Evolutionary conservation across 345 rosid species (phyloP), one percentile per base, ranked within the genome.

Genomic region (Clarkia xantiana): DNA sequence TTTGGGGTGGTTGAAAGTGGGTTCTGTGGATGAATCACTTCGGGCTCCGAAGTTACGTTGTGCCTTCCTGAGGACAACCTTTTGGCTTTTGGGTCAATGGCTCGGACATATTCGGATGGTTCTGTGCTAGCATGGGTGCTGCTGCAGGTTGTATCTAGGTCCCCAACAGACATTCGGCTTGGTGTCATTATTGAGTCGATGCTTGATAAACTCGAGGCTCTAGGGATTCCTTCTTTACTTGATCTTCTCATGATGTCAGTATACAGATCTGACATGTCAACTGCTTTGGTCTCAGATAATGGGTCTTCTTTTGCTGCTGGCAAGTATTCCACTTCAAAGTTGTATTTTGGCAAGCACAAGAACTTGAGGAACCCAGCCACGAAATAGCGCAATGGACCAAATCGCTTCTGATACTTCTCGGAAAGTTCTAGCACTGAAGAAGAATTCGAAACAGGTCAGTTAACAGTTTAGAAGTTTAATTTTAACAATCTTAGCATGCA

Each of bases 301-400:
- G 34, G 67, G 38, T 84, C 94, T 59, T 74, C 89, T 71, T 78
- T 77, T 55, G 62, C 58, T 54, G 81, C 98, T 15, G 89, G 93
- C 55, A 91, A 82, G 73, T 86, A 91, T 71, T 91, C 96, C 71
- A 91, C 80, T 68, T 91, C 98, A 46, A 66, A 86, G 79, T 54
- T 84, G 71, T 91, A 91, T 64, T 76, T 91, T 13, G 98, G 98
- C 73, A 91, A 67, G 75, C 98, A 91, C 44, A 91, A 67, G 64
- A 84, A 91, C 72, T 86, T 91, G 59, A 86, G 80, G 63, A 91
- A 78, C 44, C 98, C 98, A 67, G 98, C 96, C 67, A 91, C 87
- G 58, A 91, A 74, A 56, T 91, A 91, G 45, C 96, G 96, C 70
- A 91, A 62, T 9, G 98, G 95, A 71, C 98, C 98, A 73, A 78